Evolutionary conservation across 192 early-diverging fungal species (phyloP).

Genomic region (Linnemannia zychae): DNA sequence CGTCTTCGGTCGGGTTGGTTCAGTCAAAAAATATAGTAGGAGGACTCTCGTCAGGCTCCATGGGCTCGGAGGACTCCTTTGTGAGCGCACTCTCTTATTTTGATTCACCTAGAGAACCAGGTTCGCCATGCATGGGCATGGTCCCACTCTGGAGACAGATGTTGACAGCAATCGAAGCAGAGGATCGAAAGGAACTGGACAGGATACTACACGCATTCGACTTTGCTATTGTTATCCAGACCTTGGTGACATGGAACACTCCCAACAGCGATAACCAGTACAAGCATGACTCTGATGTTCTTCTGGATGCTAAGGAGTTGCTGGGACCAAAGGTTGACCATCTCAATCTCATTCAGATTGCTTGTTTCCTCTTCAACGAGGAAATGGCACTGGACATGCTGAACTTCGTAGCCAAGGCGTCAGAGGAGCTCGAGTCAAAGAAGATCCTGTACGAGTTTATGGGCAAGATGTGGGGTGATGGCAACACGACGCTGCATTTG

Average conservation of each 20-base stretch:
- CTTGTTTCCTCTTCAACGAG: constrained; percentile 74
- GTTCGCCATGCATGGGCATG: constrained; percentile 28
- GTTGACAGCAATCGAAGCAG: constrained; percentile 44
- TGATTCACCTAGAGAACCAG: constrained; percentile 50
- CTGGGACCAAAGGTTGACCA: constrained; percentile 68
- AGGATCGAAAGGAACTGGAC: constrained; percentile 42
- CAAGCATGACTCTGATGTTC: constrained; percentile 68
- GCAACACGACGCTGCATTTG: constrained; percentile 75
- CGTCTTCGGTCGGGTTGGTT: constrained; percentile 8
- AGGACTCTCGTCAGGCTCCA: constrained; percentile 28
- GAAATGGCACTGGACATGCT: constrained; percentile 73
- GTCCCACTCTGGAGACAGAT: constrained; percentile 52
- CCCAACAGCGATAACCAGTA: constrained; percentile 70
- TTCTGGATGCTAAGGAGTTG: constrained; percentile 70
- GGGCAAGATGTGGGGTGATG: constrained; percentile 77
- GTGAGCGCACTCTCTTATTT: constrained; percentile 49
- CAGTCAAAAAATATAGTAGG: constrained; percentile 21
- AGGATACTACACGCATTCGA: constrained; percentile 46
- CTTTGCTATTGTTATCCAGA: constrained; percentile 52
- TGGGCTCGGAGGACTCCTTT: constrained; percentile 46
- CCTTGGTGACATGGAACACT: constrained; percentile 45
- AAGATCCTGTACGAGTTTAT: constrained; percentile 78
- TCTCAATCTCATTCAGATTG: constrained; percentile 75
- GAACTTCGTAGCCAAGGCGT: constrained; percentile 67
- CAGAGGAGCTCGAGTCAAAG: constrained; percentile 70